phyloP scores from a whole-genome alignment of 805 yeast species.

The Wilhelminamyces savonicus region DNA sequence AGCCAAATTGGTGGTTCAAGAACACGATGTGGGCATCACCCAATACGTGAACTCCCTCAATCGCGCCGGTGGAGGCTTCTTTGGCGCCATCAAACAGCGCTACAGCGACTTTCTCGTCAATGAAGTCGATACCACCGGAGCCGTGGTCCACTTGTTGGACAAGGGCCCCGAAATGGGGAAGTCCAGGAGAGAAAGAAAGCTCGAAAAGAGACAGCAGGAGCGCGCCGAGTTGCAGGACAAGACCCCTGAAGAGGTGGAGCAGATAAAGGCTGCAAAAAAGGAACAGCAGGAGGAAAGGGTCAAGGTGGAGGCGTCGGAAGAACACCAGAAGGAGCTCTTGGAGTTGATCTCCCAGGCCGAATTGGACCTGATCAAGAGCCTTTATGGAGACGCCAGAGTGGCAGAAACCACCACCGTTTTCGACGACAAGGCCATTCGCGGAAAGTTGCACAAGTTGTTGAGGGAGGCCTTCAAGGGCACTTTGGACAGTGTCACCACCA shows the following conservation, averaged over 20 bases:
- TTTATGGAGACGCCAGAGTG: slow-evolving; percentile 48
- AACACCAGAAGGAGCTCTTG: slow-evolving; percentile 41
- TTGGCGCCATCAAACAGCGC: slow-evolving; percentile 78
- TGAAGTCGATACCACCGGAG: slow-evolving; percentile 66
- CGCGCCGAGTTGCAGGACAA: slow-evolving; percentile 27
- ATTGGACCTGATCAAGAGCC: slow-evolving; percentile 46
- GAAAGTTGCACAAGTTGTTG: slow-evolving; percentile 69
- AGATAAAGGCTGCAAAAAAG: slow-evolving; percentile 17
- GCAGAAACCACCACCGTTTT: slow-evolving; percentile 54
- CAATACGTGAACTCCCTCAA: slow-evolving; percentile 49
- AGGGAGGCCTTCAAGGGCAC: slow-evolving; percentile 68
- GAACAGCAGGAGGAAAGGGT: slow-evolving; percentile 17
- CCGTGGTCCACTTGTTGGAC: slow-evolving; percentile 70
- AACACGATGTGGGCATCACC: slow-evolving; percentile 83
- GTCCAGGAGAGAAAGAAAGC: slow-evolving; percentile 42
- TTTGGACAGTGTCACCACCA: slow-evolving; percentile 75
- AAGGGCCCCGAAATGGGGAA: slow-evolving; percentile 53
- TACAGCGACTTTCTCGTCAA: slow-evolving; percentile 92
- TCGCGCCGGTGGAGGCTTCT: slow-evolving; percentile 48
- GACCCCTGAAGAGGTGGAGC: slow-evolving; percentile 26
- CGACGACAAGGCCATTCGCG: slow-evolving; percentile 67
- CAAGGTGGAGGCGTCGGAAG: slow-evolving; percentile 40
- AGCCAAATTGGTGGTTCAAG: slow-evolving; percentile 45
- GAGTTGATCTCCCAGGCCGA: slow-evolving; percentile 57
- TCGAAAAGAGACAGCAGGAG: slow-evolving; percentile 36